Evolutionary conservation across 345 rosid genomes (phyloP).

Genomic region (Citrus trifoliata): DNA sequence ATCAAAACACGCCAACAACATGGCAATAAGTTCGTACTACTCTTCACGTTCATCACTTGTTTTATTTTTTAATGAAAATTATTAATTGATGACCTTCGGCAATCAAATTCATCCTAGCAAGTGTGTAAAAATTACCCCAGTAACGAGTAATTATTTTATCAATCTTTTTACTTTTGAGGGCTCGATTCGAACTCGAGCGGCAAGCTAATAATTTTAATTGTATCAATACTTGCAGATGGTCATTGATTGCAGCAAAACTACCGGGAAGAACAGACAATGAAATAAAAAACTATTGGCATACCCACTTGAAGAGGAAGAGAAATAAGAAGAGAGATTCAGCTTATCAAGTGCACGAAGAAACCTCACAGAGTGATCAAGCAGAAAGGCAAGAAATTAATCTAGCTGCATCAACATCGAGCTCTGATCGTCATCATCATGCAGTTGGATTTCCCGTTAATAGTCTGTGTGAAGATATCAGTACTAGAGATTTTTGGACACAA

Average conservation of each 20-base stretch:
- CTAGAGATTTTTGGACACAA: neutral
- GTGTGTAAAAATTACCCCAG: no score
- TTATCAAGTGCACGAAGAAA: neutral
- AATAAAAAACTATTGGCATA: neutral
- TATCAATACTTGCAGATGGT: neutral
- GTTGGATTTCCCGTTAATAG: neutral
- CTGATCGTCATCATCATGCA: neutral
- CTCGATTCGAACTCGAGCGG: no score
- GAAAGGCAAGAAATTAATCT: neutral
- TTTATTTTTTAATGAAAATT: no score
- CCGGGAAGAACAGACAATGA: neutral
- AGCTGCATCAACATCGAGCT: neutral
- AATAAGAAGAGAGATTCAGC: neutral
- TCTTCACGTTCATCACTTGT: no score
- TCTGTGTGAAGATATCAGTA: neutral
- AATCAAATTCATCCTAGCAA: no score
- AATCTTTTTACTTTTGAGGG: no score
- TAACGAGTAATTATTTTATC: no score
- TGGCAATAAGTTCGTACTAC: conserved; percentile 21
- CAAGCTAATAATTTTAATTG: no score
- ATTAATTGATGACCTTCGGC: no score
- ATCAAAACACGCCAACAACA: conserved; percentile 25
- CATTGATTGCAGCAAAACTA: neutral
- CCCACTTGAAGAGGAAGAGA: neutral
- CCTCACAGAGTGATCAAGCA: neutral